Evolutionary conservation across 768 basidiomycete genomes (phyloP), one percentile per base, ranked within the genome.

Genomic region (Kockovaella imperatae): DNA sequence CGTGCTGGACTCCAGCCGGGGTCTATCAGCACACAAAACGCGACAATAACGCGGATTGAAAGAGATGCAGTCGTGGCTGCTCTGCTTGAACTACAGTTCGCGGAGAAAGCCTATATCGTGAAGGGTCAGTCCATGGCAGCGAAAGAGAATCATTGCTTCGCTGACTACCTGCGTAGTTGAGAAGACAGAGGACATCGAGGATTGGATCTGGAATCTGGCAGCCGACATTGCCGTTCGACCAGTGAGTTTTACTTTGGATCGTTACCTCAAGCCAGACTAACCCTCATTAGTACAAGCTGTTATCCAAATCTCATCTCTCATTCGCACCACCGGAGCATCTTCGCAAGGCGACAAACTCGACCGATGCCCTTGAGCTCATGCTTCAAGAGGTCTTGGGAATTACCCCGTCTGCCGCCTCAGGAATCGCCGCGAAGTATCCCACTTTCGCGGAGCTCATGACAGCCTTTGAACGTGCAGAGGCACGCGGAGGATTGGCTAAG

Each of bases 371-470:
- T 45, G 56, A 67, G 46, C 53, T 70, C 26, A 70, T 71, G 67
- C 57, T 72, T 7, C 59, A 68, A 49, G 62, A 68, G 40, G 59
- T 72, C 10, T 60, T 61, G 29, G 60, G 65, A 1, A 62, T 72
- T 28, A 72, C 71, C 2, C 54, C 56, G 5, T 56, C 51, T 28
- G 67, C 62, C 2, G 60, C 68, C 8, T 44, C 39, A 17, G 66
- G 67, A 2, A 67, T 72, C 24, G 57, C 53, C 0, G 51, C 57
- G 3, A 57, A 59, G 30, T 65, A 60, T 38, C 40, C 53, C 3
- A 58, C 54, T 3, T 69, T 69, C 45, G 32, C 44, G 35, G 49
- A 49, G 1, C 35, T 72, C 44, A 72, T 72, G 71, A 50, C 54
- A 13, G 58, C 50, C 15, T 72, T 52, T 31, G 69, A 71, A 43